phyloP scores from a whole-genome alignment of 2,329 filamentous ascomycete genomes.

The Penicillium sp. region DNA sequence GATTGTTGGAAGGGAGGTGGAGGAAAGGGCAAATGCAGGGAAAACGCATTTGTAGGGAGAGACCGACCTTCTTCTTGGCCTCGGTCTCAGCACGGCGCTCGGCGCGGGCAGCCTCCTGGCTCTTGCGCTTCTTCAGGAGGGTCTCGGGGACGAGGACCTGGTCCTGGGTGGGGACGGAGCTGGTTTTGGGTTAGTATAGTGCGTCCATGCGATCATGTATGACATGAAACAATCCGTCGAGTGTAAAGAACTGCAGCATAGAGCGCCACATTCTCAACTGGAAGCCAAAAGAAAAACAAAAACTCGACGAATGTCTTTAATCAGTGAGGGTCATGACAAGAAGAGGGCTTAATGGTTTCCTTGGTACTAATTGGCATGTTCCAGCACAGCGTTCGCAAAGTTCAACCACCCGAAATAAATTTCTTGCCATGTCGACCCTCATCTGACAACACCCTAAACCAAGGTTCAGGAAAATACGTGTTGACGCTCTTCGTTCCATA shows the following conservation, averaged over 20 bases:
- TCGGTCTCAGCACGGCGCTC: slow-evolving; percentile 76
- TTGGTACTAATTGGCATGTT: slow-evolving; percentile 30
- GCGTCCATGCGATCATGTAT: slow-evolving; percentile 65
- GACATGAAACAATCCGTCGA: slow-evolving; percentile 70
- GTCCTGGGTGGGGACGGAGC: slow-evolving; percentile 89
- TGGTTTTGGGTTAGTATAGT: slow-evolving; percentile 74
- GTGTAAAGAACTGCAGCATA: slow-evolving; percentile 85
- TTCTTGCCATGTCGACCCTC: slow-evolving; percentile 53
- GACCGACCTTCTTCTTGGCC: slow-evolving; percentile 88
- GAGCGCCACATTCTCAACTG: slow-evolving; percentile 86
- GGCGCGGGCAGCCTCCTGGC: slow-evolving; percentile 97
- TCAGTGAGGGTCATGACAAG: slow-evolving; percentile 63
- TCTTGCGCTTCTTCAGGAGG: slow-evolving; percentile 99
- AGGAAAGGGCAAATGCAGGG: slow-evolving; percentile 8
- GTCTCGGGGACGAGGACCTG: slow-evolving; percentile 98
- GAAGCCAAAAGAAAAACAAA: slow-evolving; percentile 58
- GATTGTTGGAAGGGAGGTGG: slow-evolving; percentile 34
- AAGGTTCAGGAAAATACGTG: slow-evolving; percentile 55
- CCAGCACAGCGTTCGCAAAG: slow-evolving; percentile 29
- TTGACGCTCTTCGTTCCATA: slow-evolving; percentile 46
- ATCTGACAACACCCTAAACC: slow-evolving; percentile 73
- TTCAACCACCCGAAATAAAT: slow-evolving; percentile 25
- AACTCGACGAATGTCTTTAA: slow-evolving; percentile 82
- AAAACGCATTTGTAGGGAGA: slow-evolving; percentile 15
- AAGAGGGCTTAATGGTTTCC: slow-evolving; percentile 6